phyloP scores from a whole-genome alignment of 2,329 filamentous ascomycete species.

The Fusarium torreyae region DNA sequence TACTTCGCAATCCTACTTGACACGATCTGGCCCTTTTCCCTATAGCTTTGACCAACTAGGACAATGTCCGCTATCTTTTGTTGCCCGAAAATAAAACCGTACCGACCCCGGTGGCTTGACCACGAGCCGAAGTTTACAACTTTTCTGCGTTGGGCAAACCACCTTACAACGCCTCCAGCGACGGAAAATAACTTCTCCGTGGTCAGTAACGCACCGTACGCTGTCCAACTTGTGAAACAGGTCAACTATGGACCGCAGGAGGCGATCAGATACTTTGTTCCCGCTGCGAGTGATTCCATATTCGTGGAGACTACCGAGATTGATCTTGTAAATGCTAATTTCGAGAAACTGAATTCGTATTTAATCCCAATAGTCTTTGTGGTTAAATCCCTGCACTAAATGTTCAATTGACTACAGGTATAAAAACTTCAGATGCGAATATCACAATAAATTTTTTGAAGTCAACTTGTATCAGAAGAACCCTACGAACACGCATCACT shows the following conservation, averaged over 20 bases:
- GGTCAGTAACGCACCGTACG: constrained; percentile 2
- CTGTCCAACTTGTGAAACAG: constrained; percentile 29
- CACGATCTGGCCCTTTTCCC: background rate
- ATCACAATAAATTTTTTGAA: constrained; percentile 32
- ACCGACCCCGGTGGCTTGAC: background rate
- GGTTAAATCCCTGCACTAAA: too few species aligned
- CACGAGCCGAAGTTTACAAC: background rate
- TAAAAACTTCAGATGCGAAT: constrained; percentile 27
- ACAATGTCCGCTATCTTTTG: background rate
- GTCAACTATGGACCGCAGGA: constrained; percentile 30
- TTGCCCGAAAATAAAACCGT: background rate
- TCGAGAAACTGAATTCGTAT: too few species aligned
- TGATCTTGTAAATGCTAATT: too few species aligned
- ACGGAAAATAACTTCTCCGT: background rate
- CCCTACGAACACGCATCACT: constrained; percentile 31
- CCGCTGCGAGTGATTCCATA: background rate
- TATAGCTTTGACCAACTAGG: background rate
- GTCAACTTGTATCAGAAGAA: constrained; percentile 33
- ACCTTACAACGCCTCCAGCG: background rate
- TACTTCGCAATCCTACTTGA: background rate
- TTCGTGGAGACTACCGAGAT: too few species aligned
- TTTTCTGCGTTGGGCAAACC: background rate
- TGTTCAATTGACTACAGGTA: constrained; percentile 5
- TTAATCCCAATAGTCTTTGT: too few species aligned
- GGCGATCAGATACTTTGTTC: constrained; percentile 24